Percentiles rank a stretch among this genome's conserved stretches.
These are phyloP conservation scores for Sindora glabra DNA, from an alignment of 306 rosid genomes.

Conservation along the genomic window DNA sequence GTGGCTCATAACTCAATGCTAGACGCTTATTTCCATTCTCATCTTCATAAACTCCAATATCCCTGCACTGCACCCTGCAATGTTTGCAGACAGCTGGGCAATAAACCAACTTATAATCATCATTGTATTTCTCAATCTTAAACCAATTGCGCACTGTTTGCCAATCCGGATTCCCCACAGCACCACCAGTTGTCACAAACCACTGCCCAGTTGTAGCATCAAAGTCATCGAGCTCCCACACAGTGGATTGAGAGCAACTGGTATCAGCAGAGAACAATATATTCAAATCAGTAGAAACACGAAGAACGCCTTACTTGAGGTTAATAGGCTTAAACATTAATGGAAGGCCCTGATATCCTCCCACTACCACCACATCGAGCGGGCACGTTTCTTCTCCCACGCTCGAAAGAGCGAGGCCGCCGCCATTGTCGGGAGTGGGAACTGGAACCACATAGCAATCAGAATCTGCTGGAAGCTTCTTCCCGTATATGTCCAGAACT, in stretches of 20 bases:
- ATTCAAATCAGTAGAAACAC: slow-evolving; percentile 21
- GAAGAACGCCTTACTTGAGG: slow-evolving; percentile 3
- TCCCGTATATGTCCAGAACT: slow-evolving; percentile 26
- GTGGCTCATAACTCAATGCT: background rate
- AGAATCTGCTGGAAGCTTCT: slow-evolving; percentile 6
- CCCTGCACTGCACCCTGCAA: slow-evolving; percentile 34
- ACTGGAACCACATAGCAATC: slow-evolving; percentile 22
- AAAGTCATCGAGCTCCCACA: slow-evolving; percentile 17
- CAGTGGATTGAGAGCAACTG: slow-evolving; percentile 2
- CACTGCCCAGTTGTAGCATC: slow-evolving; percentile 2
- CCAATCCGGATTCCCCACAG: slow-evolving; percentile 18
- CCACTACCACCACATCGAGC: slow-evolving; percentile 21
- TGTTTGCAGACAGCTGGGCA: slow-evolving; percentile 44
- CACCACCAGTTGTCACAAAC: slow-evolving; percentile 25
- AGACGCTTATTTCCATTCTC: slow-evolving; percentile 9
- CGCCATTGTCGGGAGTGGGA: slow-evolving; percentile 5
- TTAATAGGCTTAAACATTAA: slow-evolving; percentile 10
- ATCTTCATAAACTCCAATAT: slow-evolving; percentile 18
- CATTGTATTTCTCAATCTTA: slow-evolving; percentile 39
- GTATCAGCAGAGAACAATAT: slow-evolving; percentile 18
- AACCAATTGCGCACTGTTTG: slow-evolving; percentile 27
- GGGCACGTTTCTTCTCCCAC: slow-evolving; percentile 6
- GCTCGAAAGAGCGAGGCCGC: slow-evolving; percentile 12
- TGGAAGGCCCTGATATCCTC: slow-evolving; percentile 13
- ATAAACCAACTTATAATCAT: slow-evolving; percentile 32